phyloP scores from a whole-genome alignment of 2,329 filamentous ascomycete genomes.

The Talaromyces funiculosus region DNA sequence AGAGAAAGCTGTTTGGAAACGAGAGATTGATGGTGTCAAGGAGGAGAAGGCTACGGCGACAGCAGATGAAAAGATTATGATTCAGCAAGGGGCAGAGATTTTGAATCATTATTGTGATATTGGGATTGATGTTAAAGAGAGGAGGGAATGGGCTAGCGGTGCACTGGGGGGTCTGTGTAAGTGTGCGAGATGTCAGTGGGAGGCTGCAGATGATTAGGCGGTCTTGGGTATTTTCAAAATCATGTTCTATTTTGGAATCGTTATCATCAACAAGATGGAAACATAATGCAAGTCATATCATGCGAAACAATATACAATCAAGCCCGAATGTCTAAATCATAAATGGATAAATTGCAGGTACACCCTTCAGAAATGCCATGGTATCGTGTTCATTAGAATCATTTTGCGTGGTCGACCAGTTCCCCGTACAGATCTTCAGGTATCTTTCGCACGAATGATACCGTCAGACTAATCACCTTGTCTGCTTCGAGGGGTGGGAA shows the following conservation, averaged over 20 bases:
- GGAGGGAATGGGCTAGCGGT: slow-evolving; percentile 82
- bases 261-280: not conserved
- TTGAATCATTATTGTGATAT: slow-evolving; percentile 94
- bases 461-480: slow-evolving; percentile 75
- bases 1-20: slow-evolving; percentile 35
- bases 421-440: slow-evolving; percentile 86
- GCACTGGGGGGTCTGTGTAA: slow-evolving; percentile 84
- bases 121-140: slow-evolving; percentile 66
- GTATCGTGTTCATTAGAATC: slow-evolving; percentile 6
- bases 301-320: not conserved
- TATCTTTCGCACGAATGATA: slow-evolving; percentile 82
- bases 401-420: slow-evolving; percentile 75
- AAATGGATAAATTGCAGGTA: not conserved
- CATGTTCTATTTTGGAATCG: not conserved
- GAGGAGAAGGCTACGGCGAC: slow-evolving; percentile 39
- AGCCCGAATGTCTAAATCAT: not conserved
- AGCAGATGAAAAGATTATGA: slow-evolving; percentile 42
- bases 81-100: slow-evolving; percentile 76
- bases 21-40: slow-evolving; percentile 22
- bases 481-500: slow-evolving; percentile 80
- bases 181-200: slow-evolving; percentile 74
- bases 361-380: not conserved
- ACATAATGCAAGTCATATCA: not conserved
- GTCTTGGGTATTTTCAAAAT: not conserved
- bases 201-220: slow-evolving; percentile 41